Evolutionary conservation across 768 basidiomycete species (phyloP).

Genomic region (Butyriboletus loyo): DNA sequence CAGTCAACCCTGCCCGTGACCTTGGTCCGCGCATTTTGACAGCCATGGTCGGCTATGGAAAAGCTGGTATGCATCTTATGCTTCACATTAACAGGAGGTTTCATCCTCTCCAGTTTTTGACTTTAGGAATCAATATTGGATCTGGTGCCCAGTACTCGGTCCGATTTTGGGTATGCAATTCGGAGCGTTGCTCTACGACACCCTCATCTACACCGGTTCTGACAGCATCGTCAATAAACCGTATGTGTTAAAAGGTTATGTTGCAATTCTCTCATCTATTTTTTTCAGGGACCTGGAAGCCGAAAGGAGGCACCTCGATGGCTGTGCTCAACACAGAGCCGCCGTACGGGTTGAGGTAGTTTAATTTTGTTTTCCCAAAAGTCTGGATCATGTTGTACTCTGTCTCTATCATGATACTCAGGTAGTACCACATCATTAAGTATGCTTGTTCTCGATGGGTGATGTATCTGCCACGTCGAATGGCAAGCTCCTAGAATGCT

Average conservation of each 20-base stretch:
- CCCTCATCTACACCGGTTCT: slow-evolving; percentile 51
- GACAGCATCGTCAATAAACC: slow-evolving; percentile 55
- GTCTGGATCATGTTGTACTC: not conserved
- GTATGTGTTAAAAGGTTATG: slow-evolving; percentile 30
- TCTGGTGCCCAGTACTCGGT: slow-evolving; percentile 64
- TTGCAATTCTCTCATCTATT: not conserved
- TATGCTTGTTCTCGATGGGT: not conserved
- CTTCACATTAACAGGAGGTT: not conserved
- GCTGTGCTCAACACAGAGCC: slow-evolving; percentile 1
- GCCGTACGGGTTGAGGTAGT: slow-evolving; percentile 1
- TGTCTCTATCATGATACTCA: not conserved
- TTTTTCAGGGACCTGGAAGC: slow-evolving; percentile 9
- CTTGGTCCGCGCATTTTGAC: slow-evolving; percentile 67
- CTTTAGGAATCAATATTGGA: slow-evolving; percentile 60
- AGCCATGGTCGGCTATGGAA: slow-evolving; percentile 72
- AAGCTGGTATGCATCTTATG: slow-evolving; percentile 36
- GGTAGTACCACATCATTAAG: not conserved
- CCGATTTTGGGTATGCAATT: slow-evolving; percentile 57
- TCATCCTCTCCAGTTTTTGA: slow-evolving; percentile 18
- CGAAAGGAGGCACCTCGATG: slow-evolving; percentile 16
- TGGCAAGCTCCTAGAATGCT: not conserved
- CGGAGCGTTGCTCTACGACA: slow-evolving; percentile 57
- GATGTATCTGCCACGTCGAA: not conserved
- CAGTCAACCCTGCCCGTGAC: slow-evolving; percentile 72
- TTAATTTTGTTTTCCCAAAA: not conserved